Percentiles rank a stretch among this genome's conserved stretches.
Conservation (phyloP, 2,329 filamentous ascomycete genomes). For the Aspergillus hortae region DNA sequence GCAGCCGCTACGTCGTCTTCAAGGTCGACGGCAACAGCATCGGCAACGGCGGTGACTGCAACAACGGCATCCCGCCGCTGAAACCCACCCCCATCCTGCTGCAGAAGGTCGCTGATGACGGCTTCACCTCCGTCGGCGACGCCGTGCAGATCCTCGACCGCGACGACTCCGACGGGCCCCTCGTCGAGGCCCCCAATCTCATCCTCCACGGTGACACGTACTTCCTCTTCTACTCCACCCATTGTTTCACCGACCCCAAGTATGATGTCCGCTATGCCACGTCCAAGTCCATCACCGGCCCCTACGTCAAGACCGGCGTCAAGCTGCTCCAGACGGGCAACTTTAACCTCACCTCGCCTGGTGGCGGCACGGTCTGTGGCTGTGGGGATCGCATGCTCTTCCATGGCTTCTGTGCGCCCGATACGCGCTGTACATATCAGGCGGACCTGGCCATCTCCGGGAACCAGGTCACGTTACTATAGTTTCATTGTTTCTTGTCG, state of each 20-base stretch:
- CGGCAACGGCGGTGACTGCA: constrained; percentile 46
- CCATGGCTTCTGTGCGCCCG: constrained; percentile 27
- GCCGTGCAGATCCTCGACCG: constrained; percentile 58
- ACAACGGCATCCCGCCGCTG: constrained; percentile 40
- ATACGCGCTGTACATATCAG: constrained; percentile 28
- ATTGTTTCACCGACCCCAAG: constrained; percentile 52
- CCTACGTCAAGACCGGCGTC: constrained; percentile 33
- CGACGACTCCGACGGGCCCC: constrained; percentile 59
- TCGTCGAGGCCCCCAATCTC: constrained; percentile 61
- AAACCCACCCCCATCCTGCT: constrained; percentile 40
- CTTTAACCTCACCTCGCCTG: constrained; percentile 27
- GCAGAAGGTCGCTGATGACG: constrained; percentile 43
- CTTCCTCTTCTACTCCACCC: constrained; percentile 60
- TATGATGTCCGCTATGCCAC: constrained; percentile 63
- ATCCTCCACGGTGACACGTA: constrained; percentile 47
- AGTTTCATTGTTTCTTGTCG: not conserved
- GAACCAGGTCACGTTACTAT: constrained; percentile 11
- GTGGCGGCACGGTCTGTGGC: constrained; percentile 29
- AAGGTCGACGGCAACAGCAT: constrained; percentile 64
- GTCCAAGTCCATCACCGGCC: constrained; percentile 34
- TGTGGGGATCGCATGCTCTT: constrained; percentile 32
- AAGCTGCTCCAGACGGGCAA: constrained; percentile 35
- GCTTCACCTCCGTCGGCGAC: constrained; percentile 51
- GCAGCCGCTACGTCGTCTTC: constrained; percentile 58
- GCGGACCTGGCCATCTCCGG: constrained; percentile 23